A percentile compares a stretch with the other conserved stretches of the same genome.
Evolutionary conservation across 2,329 filamentous ascomycete genomes (phyloP).

Genomic region (Sordariomycetes sp.): DNA sequence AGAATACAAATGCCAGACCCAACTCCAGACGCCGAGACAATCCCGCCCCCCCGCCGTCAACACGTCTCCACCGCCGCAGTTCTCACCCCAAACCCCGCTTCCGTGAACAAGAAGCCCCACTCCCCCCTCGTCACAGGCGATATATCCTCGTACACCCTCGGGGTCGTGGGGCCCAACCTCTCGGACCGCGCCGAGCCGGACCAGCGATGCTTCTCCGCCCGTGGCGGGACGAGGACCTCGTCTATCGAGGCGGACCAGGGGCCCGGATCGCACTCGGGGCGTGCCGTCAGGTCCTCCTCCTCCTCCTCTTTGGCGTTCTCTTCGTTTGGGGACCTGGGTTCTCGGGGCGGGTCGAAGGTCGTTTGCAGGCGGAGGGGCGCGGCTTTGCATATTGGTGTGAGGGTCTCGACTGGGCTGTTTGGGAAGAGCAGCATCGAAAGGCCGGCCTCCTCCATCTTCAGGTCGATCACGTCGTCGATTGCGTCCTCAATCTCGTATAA

Average conservation of each 20-base stretch:
- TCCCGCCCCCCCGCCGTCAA: background rate
- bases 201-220: no score
- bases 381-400: slow-evolving; percentile 10
- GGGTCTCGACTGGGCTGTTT: slow-evolving; percentile 13
- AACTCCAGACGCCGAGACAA: background rate
- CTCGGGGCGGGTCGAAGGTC: slow-evolving; percentile 17
- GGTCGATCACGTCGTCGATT: slow-evolving; percentile 5
- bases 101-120: slow-evolving; percentile 47
- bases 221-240: slow-evolving; percentile 19
- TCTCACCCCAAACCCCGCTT: slow-evolving; percentile 26
- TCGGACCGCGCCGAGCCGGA: background rate
- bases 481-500: slow-evolving; percentile 3
- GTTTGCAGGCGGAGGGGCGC: slow-evolving; percentile 28
- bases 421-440: slow-evolving; percentile 9
- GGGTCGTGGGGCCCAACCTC: slow-evolving; percentile 35
- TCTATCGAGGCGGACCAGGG: slow-evolving; percentile 23
- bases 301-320: slow-evolving; percentile 14
- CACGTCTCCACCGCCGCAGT: slow-evolving; percentile 39
- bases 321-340: slow-evolving; percentile 4
- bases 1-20: background rate
- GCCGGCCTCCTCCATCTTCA: slow-evolving; percentile 10
- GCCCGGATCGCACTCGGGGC: slow-evolving; percentile 16
- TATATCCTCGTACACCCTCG: slow-evolving; percentile 47
- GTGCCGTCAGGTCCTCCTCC: slow-evolving; percentile 23
- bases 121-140: slow-evolving; percentile 48